Evolutionary conservation across 768 basidiomycete species (phyloP).

Genomic region (Mycena vitilis): DNA sequence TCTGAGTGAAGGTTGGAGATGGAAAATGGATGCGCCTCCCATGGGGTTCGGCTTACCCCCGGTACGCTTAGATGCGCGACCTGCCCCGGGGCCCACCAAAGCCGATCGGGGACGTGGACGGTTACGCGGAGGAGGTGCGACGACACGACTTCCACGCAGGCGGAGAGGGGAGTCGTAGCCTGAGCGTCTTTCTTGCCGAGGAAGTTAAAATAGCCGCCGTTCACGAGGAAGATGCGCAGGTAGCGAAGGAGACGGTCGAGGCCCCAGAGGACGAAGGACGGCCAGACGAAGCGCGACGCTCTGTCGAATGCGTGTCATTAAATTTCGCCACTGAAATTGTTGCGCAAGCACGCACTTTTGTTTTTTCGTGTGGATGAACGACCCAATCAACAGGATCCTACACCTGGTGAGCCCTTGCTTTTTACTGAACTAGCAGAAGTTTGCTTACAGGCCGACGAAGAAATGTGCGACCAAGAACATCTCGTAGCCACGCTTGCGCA

Average conservation of each 20-base stretch:
- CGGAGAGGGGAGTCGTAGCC: too few relatives aligned
- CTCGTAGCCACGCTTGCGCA: conserved; percentile 53
- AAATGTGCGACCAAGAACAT: conserved; percentile 55
- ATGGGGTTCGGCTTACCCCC: conserved; percentile 54
- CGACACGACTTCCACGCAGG: conserved; percentile 57
- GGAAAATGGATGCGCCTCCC: conserved; percentile 73
- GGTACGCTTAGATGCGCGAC: conserved; percentile 64
- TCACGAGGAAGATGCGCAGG: conserved; percentile 57
- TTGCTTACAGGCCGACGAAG: conserved; percentile 49
- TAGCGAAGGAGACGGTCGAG: conserved; percentile 64
- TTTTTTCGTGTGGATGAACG: conserved; percentile 54
- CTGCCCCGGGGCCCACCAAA: conserved; percentile 66
- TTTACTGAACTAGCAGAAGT: neutral
- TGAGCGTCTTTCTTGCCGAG: conserved; percentile 21
- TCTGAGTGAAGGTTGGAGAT: conserved; percentile 55
- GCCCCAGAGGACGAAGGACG: conserved; percentile 64
- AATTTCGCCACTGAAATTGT: neutral
- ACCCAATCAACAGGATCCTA: conserved; percentile 46
- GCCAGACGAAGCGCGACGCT: conserved; percentile 56
- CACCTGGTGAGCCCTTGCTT: neutral
- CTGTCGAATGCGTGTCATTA: conserved; percentile 36
- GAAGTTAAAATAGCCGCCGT: conserved; percentile 51
- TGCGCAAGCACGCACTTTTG: conserved; percentile 42
- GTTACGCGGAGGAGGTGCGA: conserved; percentile 60
- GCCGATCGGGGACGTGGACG: conserved; percentile 50